Percentiles rank a stretch among this genome's conserved stretches.
Conservation (phyloP, 495 filamentous ascomycete genomes). For the Neurospora tetrasperma region DNA sequence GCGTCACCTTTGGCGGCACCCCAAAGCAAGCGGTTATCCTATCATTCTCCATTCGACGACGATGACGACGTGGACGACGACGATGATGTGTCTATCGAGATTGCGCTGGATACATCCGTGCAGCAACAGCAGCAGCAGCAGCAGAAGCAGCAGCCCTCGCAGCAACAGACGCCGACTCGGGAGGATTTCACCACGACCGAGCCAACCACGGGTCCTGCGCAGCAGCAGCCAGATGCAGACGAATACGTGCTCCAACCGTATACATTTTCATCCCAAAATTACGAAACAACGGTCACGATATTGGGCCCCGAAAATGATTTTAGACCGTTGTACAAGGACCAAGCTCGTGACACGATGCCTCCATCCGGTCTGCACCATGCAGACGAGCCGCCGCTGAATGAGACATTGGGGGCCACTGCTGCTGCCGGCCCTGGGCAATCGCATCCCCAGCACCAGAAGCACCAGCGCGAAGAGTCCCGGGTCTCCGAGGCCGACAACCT, state of each 20-base stretch:
- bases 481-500: constrained; percentile 9
- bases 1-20: not conserved
- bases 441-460: not conserved
- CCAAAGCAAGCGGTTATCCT: constrained; percentile 24
- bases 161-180: constrained; percentile 23
- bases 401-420: constrained; percentile 1
- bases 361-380: constrained; percentile 12
- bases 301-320: constrained; percentile 33
- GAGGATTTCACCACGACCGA: constrained; percentile 12
- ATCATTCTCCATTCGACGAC: constrained; percentile 29
- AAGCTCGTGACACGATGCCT: constrained; percentile 14
- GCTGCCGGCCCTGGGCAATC: constrained; percentile 3
- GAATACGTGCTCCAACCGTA: constrained; percentile 32
- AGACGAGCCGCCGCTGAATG: constrained; percentile 12
- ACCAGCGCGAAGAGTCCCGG: constrained; percentile 4
- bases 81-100: constrained; percentile 30
- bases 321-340: constrained; percentile 22
- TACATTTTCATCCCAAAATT: constrained; percentile 20
- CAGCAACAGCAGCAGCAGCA: not conserved
- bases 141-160: constrained; percentile 8
- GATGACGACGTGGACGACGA: constrained; percentile 29
- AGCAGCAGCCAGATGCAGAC: constrained; percentile 18
- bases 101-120: constrained; percentile 29
- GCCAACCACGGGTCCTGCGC: constrained; percentile 5
- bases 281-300: constrained; percentile 36